Percentiles rank a stretch among this genome's conserved stretches.
Evolutionary conservation across 306 rosid genomes (phyloP).

Genomic region (Rosa persica): DNA sequence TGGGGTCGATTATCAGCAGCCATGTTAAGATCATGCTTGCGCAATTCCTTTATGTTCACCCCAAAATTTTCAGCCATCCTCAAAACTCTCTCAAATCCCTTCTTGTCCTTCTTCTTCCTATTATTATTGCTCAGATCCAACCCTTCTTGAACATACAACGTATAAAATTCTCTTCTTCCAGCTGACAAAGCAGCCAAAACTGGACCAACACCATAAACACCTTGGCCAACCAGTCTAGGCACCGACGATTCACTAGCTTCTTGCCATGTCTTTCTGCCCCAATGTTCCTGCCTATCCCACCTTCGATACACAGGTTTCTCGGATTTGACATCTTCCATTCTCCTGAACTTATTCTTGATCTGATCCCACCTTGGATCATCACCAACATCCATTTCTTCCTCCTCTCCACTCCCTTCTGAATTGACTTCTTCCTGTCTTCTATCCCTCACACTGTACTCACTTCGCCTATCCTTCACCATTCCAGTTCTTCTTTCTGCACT

Average conservation of each 20-base stretch:
- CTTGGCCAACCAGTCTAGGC: constrained; percentile 86
- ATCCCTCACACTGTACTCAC: constrained; percentile 27
- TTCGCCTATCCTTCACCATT: constrained; percentile 33
- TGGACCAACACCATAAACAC: constrained; percentile 91
- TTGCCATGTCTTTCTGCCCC: constrained; percentile 86
- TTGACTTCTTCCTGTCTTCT: constrained; percentile 32
- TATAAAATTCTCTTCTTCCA: constrained; percentile 89
- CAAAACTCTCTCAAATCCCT: constrained; percentile 76
- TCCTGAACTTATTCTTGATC: constrained; percentile 52
- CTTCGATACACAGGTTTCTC: constrained; percentile 67
- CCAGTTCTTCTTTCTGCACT: constrained; percentile 33
- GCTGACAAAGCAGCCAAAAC: constrained; percentile 93
- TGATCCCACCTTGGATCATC: constrained; percentile 90
- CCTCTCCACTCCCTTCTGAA: constrained; percentile 43
- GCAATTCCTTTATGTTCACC: constrained; percentile 56
- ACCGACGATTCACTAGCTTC: constrained; percentile 79
- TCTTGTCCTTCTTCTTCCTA: constrained; percentile 95
- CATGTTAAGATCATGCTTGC: constrained; percentile 96
- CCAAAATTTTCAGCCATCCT: constrained; percentile 72
- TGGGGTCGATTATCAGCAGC: constrained; percentile 91
- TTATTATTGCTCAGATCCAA: constrained; percentile 78
- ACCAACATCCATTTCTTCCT: constrained; percentile 50
- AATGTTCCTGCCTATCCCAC: constrained; percentile 76
- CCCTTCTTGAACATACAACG: constrained; percentile 82
- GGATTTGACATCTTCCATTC: constrained; percentile 46